Evolutionary conservation across 2,329 filamentous ascomycete genomes (phyloP).

Genomic region (Penicillium verrucosum): DNA sequence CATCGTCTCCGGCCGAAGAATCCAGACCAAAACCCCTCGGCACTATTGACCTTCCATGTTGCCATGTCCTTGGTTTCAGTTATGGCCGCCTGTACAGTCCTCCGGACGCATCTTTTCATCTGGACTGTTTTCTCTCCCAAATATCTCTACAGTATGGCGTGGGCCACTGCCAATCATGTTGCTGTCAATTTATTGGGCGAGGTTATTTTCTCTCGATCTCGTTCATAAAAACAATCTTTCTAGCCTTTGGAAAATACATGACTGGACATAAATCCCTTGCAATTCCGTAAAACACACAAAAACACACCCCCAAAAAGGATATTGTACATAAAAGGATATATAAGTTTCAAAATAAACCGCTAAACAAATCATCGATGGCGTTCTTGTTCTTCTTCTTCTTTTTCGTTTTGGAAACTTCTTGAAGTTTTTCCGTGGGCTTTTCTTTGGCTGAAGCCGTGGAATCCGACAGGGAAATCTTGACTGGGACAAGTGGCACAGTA

Average conservation of each 20-base stretch:
- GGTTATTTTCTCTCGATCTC: conserved; percentile 10
- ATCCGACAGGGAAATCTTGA: no score
- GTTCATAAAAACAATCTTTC: neutral
- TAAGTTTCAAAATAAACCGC: conserved; percentile 48
- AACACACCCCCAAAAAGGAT: neutral
- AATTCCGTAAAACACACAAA: neutral
- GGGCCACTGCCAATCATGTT: conserved; percentile 79
- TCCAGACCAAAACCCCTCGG: conserved; percentile 48
- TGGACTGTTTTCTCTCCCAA: conserved; percentile 99
- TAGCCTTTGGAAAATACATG: neutral
- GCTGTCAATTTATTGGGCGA: conserved; percentile 65
- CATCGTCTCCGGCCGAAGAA: conserved; percentile 26
- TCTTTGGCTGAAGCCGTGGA: neutral
- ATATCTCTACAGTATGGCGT: conserved; percentile 87
- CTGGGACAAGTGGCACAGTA: neutral
- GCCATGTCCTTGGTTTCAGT: conserved; percentile 65
- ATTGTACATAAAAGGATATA: neutral
- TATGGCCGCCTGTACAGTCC: conserved; percentile 80
- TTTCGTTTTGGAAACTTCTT: conserved; percentile 35
- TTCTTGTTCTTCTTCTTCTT: conserved; percentile 56
- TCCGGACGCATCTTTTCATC: conserved; percentile 90
- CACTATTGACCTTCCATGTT: conserved; percentile 67
- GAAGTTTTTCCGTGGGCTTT: neutral
- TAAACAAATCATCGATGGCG: conserved; percentile 72
- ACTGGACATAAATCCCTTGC: neutral